Evolutionary conservation across 164 flowering plant genomes (phyloP), one percentile per base, ranked within the genome.

Genomic region (Nymphaea colorata): DNA sequence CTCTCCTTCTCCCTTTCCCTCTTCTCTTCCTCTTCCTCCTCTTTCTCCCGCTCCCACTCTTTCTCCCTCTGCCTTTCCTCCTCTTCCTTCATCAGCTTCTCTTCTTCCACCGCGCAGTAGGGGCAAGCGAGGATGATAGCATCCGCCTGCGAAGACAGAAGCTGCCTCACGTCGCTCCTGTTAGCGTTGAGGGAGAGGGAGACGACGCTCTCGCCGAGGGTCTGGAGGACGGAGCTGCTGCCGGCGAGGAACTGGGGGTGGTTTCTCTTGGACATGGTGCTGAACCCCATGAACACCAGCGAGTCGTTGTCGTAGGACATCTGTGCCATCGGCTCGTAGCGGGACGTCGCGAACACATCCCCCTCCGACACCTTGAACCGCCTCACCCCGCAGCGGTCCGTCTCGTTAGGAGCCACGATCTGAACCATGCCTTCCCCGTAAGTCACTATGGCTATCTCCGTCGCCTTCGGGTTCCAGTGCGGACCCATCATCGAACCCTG

Each of bases 401-500:
- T 75, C 36, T 62, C 64, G 11, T 5, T 72, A 71, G 85, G 81
- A 0, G 91, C 55, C 5, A 84, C 87, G 64, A 84, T 79, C 11
- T 78, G 77, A 62, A 89, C 76, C 85, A 89, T 89, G 15, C 98
- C 98, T 70, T 67, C 69, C 45, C 98, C 98, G 12, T 86, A 70
- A 6, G 82, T 65, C 17, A 84, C 98, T 11, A 91, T 53, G 2
- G 85, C 77, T 60, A 87, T 77, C 81, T 91, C 97, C 0, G 83
- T 83, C 0, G 88, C 96, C 76, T 42, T 72, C n/a, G 96, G 95
- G 72, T 94, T 94, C 97, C 96, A 91, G 66, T 94, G 98, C 3
- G 96, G 97, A 59, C 83, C 97, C 95, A 91, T 86, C 98, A 94
- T 91, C 3, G 95, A 79, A 8, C 87, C 93, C 97, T 89, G 44